Base-by-base conservation (phyloP, 1,284 basidiomycete genomes). In the Ceratobasidium sp. region DNA sequence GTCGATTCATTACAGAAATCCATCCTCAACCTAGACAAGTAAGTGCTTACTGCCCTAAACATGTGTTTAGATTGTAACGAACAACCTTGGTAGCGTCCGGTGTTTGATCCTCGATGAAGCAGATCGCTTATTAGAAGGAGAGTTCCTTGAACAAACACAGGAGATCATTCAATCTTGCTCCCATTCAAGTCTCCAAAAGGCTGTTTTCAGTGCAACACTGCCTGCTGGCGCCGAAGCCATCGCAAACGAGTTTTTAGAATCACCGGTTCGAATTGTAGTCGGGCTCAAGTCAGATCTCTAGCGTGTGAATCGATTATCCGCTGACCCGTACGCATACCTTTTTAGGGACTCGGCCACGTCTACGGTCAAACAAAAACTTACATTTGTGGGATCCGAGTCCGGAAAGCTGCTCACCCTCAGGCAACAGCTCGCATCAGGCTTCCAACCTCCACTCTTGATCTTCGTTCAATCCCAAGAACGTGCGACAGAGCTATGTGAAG, bases 401-500 rank as follows among this genome's bases (percentile, higher is more conserved):
- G 97, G 96, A 36, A 99, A 99, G 81, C 83, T 98, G 43, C 92
- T 93, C 26, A 95, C 89, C 62, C 87, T 96, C 53, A 85, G 92
- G 21, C 86, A 90, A 58, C 88, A 97, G 77, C 85, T 98, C 70
- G 81, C 89, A 4, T 86, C 90, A 74, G 94, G 96, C 1, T 91
- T 98, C 77, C 92, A 94, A 58, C 96, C 97, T 1, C 97, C 97
- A 0, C 86, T 97, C 3, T 86, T 99, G 30, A 86, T 99, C 72
- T 99, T 99, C 80, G 93, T 96, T 1, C 97, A 97, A 69, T 92
- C 94, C 0, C 95, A 98, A 80, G 87, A 93, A 28, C 89, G 97
- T 46, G 96, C 96, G 5, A 89, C 92, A 46, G 96, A 97, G 43
- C 85, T 99, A 50, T 89, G 93, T 58, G 91, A 95, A 79, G 92